These are phyloP conservation scores for Fusarium redolens DNA, from an alignment of 2,329 filamentous ascomycete genomes.

Conservation along the genomic window DNA sequence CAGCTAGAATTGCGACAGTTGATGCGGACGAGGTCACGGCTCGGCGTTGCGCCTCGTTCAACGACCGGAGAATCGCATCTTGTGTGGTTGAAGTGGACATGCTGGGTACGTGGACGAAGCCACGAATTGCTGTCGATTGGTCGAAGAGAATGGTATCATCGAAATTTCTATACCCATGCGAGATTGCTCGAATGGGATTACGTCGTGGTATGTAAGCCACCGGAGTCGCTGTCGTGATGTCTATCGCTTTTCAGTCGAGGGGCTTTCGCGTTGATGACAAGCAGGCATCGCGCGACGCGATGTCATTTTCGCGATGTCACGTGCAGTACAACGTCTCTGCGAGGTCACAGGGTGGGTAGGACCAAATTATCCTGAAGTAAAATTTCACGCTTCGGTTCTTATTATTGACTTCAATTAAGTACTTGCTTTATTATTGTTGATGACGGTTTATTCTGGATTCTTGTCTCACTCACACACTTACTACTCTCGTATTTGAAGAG, in stretches of 20 bases:
- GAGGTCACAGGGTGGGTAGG: background rate
- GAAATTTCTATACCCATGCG: constrained; percentile 3
- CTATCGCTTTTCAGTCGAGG: background rate
- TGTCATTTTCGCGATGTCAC: constrained; percentile 25
- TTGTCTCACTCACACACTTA: background rate
- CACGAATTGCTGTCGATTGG: constrained; percentile 30
- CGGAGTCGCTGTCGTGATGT: background rate
- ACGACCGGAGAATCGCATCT: constrained; percentile 56
- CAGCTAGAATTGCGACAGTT: constrained; percentile 74
- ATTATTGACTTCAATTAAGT: background rate
- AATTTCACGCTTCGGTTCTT: background rate
- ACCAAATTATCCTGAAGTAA: background rate
- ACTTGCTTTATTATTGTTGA: background rate
- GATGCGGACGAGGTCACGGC: constrained; percentile 64
- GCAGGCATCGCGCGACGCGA: constrained; percentile 22
- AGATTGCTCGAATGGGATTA: background rate
- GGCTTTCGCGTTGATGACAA: constrained; percentile 2
- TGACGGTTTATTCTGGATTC: background rate
- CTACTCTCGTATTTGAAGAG: background rate
- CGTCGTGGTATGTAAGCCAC: background rate
- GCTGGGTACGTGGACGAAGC: constrained; percentile 36
- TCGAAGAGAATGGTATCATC: constrained; percentile 21
- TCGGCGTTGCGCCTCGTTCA: constrained; percentile 66
- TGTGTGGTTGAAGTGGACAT: constrained; percentile 46
- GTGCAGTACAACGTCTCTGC: background rate